These are phyloP conservation scores for Sequoia sempervirens DNA, from an alignment of 75 land plant species.

Conservation along the genomic window DNA sequence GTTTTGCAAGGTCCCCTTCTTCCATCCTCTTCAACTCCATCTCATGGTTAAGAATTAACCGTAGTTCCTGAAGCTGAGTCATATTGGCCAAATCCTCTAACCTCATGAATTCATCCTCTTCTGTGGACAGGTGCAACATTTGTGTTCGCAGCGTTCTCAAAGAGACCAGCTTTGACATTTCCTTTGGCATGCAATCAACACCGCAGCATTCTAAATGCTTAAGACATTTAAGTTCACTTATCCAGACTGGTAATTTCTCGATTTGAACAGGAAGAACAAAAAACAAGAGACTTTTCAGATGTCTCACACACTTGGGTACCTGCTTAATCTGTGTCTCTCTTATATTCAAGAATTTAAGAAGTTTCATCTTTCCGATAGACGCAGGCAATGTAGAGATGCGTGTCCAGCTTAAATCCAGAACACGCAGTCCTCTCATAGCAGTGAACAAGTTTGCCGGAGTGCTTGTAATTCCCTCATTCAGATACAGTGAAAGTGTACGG, in stretches of 20 bases:
- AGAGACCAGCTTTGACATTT: too few species aligned
- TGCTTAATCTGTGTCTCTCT: neutral
- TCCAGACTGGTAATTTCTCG: neutral
- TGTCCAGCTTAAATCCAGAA: neutral
- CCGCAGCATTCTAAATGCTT: too few species aligned
- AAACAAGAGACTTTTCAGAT: neutral
- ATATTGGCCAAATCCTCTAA: neutral
- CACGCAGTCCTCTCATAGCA: neutral
- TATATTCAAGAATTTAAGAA: neutral
- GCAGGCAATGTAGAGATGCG: neutral
- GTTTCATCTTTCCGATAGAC: neutral
- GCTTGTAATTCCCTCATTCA: neutral
- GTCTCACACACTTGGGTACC: neutral
- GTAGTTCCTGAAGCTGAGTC: neutral
- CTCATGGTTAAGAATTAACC: neutral
- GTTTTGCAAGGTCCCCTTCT: neutral
- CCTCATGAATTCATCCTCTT: neutral
- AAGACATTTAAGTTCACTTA: neutral
- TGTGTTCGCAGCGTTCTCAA: too few species aligned
- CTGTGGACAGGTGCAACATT: neutral
- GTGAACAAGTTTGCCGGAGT: neutral
- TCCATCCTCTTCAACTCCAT: neutral
- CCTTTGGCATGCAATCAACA: too few species aligned
- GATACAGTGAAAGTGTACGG: neutral
- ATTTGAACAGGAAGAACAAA: neutral